Evolutionary conservation across 75 land plant genomes (phyloP).

Genomic region (Pinus albicaulis): DNA sequence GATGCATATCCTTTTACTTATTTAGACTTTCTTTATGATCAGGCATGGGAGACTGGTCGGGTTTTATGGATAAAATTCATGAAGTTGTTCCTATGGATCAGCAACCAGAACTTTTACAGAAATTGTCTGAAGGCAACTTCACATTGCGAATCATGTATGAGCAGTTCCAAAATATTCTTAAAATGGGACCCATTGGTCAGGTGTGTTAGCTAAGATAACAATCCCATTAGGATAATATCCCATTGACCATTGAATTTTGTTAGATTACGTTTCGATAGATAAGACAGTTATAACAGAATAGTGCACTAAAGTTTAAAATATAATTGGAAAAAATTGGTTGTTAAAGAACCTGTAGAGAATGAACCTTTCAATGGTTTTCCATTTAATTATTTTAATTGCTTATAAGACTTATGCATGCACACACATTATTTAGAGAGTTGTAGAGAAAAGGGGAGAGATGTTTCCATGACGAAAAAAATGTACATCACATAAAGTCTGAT

Average conservation of each 20-base stretch:
- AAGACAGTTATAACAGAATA: neutral
- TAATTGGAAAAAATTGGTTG: no score
- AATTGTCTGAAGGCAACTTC: constrained; percentile 89
- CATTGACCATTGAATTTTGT: neutral
- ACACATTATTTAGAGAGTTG: no score
- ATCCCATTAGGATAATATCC: neutral
- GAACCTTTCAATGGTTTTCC: no score
- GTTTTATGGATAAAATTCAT: constrained; percentile 98
- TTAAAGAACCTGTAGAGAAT: no score
- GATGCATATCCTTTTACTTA: neutral
- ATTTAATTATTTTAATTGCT: no score
- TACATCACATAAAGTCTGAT: no score
- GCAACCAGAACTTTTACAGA: constrained; percentile 94
- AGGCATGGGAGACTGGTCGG: constrained; percentile 99
- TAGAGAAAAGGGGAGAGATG: no score
- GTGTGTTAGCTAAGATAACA: constrained; percentile 23
- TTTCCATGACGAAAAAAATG: no score
- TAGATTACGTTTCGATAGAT: neutral
- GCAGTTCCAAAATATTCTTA: constrained; percentile 93
- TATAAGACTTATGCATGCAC: no score
- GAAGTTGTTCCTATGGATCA: constrained; percentile 99
- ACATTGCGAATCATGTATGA: constrained; percentile 96
- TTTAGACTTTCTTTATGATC: constrained; percentile 3
- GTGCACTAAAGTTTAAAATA: no score
- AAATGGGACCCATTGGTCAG: constrained; percentile 98